Base-by-base conservation (phyloP, 768 basidiomycete genomes). In the Panaeolus papilionaceus region DNA sequence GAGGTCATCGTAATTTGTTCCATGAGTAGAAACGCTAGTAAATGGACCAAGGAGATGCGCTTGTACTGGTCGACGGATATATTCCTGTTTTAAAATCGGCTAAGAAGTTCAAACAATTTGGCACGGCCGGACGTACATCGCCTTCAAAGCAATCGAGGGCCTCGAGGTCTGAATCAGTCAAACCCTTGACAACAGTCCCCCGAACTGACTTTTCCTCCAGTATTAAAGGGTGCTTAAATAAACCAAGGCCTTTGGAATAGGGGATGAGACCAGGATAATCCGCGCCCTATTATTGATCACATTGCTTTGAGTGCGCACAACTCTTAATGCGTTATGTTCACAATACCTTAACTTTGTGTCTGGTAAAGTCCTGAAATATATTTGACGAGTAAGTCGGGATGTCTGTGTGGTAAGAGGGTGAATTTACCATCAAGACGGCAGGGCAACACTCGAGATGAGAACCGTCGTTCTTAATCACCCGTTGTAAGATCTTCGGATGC, bases 241-340 rank as follows among this genome's bases (percentile, higher is more conserved):
- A 75, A 1, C 67, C 70, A 45, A 79, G 73, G 47, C 88, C 87
- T 66, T 81, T 78, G 4, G 80, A 77, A 64, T 85, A 86, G 1
- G 92, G 88, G 11, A 97, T 74, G 28, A 98, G 84, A 0, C 90
- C 96, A 0, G 96, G 96, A 73, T 97, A 98, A 74, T 95, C 94
- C 49, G 83, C 89, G 49, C 72, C 66, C 90, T 92, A 28, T n/a
- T 16, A 28, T 23, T 45, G 14, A 18, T 2, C 12, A 16, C 11
- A 14, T 1, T 44, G 14, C 42, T 20, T 37, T 44, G 14, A 44
- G 18, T 14, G 16, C 5, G 42, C 2, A 44, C 5, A 14, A 44
- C 42, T 44, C 16, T 18, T 44, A 8, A 12, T 12, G 42, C 42
- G 16, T 44, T 44, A 10, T 14, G 18, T 44, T 18, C 14, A 18